Conservation (phyloP, 1,284 basidiomycete species). For the Violaceomyces palustris region DNA sequence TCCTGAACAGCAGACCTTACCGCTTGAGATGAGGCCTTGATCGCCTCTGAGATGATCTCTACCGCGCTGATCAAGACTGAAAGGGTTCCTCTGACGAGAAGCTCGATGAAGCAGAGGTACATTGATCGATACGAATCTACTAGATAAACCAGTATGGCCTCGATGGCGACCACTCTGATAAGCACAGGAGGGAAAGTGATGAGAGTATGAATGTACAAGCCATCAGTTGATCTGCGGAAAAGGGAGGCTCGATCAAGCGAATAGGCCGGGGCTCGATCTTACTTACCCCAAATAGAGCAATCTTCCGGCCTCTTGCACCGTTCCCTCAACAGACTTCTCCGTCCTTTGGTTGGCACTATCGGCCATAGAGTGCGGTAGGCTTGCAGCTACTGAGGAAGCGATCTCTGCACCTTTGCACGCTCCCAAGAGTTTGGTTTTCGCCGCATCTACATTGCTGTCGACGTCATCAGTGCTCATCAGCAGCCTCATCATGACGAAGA, state of each 20-base stretch:
- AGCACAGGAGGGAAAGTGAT: background rate
- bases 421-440: slow-evolving; percentile 68
- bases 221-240: background rate
- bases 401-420: slow-evolving; percentile 77
- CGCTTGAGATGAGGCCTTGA: slow-evolving; percentile 66
- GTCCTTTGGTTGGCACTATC: slow-evolving; percentile 75
- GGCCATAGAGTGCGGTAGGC: slow-evolving; percentile 80
- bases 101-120: slow-evolving; percentile 83
- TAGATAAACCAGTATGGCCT: slow-evolving; percentile 60
- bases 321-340: slow-evolving; percentile 68
- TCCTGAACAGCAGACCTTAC: slow-evolving; percentile 67
- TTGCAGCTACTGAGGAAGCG: slow-evolving; percentile 74
- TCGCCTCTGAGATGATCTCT: slow-evolving; percentile 61
- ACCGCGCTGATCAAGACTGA: slow-evolving; percentile 75
- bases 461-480: slow-evolving; percentile 67
- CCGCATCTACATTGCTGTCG: slow-evolving; percentile 63
- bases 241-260: background rate
- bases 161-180: slow-evolving; percentile 13
- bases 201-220: slow-evolving; percentile 57
- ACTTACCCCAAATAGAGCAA: slow-evolving; percentile 25
- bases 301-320: slow-evolving; percentile 66
- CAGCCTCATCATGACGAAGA: slow-evolving; percentile 78
- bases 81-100: slow-evolving; percentile 76
- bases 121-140: slow-evolving; percentile 86
- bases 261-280: too few relatives aligned